phyloP scores from a whole-genome alignment of 192 early-diverging fungal species.

The Coemansia sp. region DNA sequence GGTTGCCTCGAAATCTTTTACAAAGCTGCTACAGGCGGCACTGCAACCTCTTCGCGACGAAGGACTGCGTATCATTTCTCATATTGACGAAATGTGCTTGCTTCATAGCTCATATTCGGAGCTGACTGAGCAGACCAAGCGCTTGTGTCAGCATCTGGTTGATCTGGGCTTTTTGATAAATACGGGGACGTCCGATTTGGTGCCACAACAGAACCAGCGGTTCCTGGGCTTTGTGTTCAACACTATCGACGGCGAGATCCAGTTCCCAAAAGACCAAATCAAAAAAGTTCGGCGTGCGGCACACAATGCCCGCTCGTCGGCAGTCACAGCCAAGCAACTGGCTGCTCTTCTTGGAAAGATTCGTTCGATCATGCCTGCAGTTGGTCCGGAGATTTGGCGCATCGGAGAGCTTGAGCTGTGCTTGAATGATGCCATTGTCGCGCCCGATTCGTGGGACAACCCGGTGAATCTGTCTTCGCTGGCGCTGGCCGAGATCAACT shows the following conservation, averaged over 20 bases:
- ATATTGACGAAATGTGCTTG: conserved; percentile 52
- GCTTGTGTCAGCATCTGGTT: conserved; percentile 37
- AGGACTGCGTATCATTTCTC: conserved; percentile 42
- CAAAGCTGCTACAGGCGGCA: conserved; percentile 46
- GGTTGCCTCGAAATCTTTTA: conserved; percentile 45
- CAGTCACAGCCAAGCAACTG: conserved; percentile 49
- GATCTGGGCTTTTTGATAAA: conserved; percentile 50
- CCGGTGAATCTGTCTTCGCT: conserved; percentile 23
- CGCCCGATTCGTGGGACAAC: conserved; percentile 51
- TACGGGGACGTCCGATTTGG: conserved; percentile 34
- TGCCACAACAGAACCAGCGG: conserved; percentile 53
- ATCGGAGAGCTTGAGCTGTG: conserved; percentile 43
- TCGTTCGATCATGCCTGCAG: conserved; percentile 46
- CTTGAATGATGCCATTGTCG: conserved; percentile 26
- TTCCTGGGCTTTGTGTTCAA: conserved; percentile 55
- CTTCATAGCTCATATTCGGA: conserved; percentile 26
- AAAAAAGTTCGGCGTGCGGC: conserved; percentile 50
- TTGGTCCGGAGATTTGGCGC: conserved; percentile 30
- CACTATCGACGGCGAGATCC: conserved; percentile 29
- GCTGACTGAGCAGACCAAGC: conserved; percentile 30
- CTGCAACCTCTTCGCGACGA: conserved; percentile 41
- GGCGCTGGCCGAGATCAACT: conserved; percentile 40
- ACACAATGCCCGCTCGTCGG: conserved; percentile 26
- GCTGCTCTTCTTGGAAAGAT: conserved; percentile 50
- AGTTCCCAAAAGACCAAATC: conserved; percentile 50